Percentiles rank a stretch among this genome's conserved stretches.
phyloP scores from a whole-genome alignment of 495 filamentous ascomycete genomes.

The Aspergillus indologenus region DNA sequence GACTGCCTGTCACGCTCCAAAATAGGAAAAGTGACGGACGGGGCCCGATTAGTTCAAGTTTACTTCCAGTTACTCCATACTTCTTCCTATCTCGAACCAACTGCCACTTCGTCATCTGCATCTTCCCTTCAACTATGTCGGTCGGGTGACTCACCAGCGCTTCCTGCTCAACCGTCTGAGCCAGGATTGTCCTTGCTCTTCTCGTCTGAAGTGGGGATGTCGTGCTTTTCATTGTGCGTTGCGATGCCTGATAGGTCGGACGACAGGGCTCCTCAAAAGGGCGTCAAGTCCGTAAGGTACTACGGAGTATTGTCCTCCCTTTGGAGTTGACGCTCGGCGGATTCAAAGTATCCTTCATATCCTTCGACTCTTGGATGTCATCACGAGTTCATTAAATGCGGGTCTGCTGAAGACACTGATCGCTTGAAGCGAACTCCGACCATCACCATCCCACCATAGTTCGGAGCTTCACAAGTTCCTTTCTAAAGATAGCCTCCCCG shows the following conservation, averaged over 20 bases:
- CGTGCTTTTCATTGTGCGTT: background rate
- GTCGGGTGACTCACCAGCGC: slow-evolving; percentile 13
- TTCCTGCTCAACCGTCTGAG: background rate
- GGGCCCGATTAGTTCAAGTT: background rate
- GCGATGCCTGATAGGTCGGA: background rate
- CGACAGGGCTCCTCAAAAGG: background rate
- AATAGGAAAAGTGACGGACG: slow-evolving; percentile 13
- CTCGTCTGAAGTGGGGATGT: slow-evolving; percentile 6
- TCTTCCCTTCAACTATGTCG: slow-evolving; percentile 6
- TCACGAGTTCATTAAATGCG: background rate
- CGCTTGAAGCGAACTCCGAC: background rate
- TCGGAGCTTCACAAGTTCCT: background rate
- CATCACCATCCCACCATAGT: background rate
- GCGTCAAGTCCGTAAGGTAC: background rate
- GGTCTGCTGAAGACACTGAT: background rate
- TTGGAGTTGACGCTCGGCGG: background rate
- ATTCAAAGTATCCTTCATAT: background rate
- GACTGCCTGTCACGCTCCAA: background rate
- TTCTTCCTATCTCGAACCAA: background rate
- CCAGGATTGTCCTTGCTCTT: slow-evolving; percentile 10
- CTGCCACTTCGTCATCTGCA: slow-evolving; percentile 7
- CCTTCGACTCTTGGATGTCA: background rate
- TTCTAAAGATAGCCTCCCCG: slow-evolving; percentile 33
- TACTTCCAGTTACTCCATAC: background rate
- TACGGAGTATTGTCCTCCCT: background rate